Conservation (phyloP, 2,329 filamentous ascomycete species). For the Sarocladiaceae sp. region DNA sequence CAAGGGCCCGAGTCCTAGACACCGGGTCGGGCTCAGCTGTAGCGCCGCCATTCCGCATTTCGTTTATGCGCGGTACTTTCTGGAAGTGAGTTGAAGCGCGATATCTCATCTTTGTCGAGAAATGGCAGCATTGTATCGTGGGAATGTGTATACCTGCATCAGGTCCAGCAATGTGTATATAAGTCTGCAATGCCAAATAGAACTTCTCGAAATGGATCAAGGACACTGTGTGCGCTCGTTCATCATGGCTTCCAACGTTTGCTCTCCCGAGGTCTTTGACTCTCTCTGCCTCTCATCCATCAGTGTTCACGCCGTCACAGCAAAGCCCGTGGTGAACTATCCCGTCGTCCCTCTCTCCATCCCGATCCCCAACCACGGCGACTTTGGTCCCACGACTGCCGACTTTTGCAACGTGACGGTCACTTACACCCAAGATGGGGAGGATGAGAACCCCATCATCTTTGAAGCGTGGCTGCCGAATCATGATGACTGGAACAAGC, state of each 20-base stretch:
- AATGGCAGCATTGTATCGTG: too few species aligned
- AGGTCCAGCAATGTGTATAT: too few species aligned
- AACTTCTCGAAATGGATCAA: too few species aligned
- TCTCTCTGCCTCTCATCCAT: not conserved
- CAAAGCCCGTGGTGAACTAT: not conserved
- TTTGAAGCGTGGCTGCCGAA: slow-evolving; percentile 18
- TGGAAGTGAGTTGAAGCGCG: too few species aligned
- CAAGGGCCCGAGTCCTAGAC: too few species aligned
- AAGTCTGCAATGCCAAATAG: too few species aligned
- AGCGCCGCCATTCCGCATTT: too few species aligned
- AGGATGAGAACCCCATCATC: slow-evolving; percentile 2
- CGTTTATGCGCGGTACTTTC: too few species aligned
- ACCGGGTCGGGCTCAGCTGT: too few species aligned
- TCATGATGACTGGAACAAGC: slow-evolving; percentile 21
- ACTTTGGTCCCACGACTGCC: not conserved
- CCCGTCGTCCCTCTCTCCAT: not conserved
- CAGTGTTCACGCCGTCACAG: not conserved
- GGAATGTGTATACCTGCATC: too few species aligned
- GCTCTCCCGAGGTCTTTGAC: not conserved
- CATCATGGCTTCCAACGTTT: not conserved
- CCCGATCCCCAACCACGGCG: slow-evolving; percentile 1
- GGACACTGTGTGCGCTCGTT: too few species aligned
- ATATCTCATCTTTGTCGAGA: too few species aligned
- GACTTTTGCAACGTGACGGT: slow-evolving; percentile 16
- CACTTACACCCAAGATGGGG: slow-evolving; percentile 10